These are phyloP conservation scores for Pestalotiopsis sp. DNA, from an alignment of 2,329 filamentous ascomycete species.

Conservation along the genomic window DNA sequence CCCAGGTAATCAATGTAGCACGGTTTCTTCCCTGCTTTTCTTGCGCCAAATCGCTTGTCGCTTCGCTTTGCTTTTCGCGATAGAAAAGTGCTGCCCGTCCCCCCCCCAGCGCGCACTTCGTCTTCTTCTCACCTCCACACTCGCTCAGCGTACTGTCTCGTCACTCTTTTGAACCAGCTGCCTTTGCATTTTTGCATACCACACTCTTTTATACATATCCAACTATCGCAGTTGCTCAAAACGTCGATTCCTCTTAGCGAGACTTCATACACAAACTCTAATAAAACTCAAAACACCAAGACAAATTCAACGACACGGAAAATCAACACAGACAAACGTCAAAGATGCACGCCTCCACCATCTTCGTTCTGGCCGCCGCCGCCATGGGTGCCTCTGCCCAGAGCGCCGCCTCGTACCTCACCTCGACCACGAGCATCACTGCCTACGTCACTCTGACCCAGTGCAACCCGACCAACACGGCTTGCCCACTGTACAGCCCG, in stretches of 20 bases:
- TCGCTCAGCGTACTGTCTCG: background rate
- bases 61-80: background rate
- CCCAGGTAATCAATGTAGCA: background rate
- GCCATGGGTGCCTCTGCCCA: constrained; percentile 1
- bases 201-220: constrained; percentile 3
- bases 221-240: background rate
- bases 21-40: background rate
- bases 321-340: background rate
- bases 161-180: constrained; percentile 6
- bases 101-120: constrained; percentile 1
- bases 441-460: constrained; percentile 9
- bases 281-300: background rate
- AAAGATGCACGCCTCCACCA: constrained; percentile 10
- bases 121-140: constrained; percentile 9
- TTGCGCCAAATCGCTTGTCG: background rate
- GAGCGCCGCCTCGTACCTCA: background rate
- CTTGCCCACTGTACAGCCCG: constrained; percentile 8
- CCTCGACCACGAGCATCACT: constrained; percentile 2
- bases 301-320: background rate
- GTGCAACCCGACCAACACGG: constrained; percentile 13
- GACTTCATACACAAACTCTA: background rate
- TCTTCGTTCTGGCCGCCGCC: constrained; percentile 11
- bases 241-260: background rate
- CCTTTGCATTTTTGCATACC: constrained; percentile 9
- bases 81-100: constrained; percentile 3